Evolutionary conservation across 1,139 yeast species (phyloP), one percentile per base, ranked within the genome.

Genomic region (Geotrichum candidum): DNA sequence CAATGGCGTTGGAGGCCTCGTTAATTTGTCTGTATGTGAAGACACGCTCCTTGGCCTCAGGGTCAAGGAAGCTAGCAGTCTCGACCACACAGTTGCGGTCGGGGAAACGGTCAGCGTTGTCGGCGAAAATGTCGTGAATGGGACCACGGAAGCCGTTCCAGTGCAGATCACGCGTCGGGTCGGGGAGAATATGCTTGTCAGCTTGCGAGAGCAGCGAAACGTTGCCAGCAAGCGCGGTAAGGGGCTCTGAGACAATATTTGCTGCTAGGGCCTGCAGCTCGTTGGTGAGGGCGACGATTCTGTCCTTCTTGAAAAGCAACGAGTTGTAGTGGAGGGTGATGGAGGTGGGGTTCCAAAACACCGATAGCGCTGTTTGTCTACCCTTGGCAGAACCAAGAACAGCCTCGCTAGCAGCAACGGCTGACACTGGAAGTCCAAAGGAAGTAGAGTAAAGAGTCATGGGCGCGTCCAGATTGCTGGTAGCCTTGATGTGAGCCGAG

Each of bases 121-220:
- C 84, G 74, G 87, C 85, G 75, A 94, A 94, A 57, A 94, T 92
- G 69, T 94, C 99, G 72, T 95, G 99, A 68, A 94, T 95, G 11
- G 98, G 92, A 56, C 99, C 99, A 67, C 95, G 82, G 75, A 85
- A 94, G 23, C 89, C 89, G 54, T 86, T 79, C 98, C 98, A 94
- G 74, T 91, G 96, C 67, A 94, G 81, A 70, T 92, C 88, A 13
- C 78, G 75, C 2, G 91, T 89, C 53, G 99, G 99, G 72, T 92
- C 95, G 6, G 99, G 99, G 63, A 95, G 79, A 3, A 80, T 74
- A 0, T 73, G 67, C 50, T 70, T 71, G 70, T 91, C 96, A 1
- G 84, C 72, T 13, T 76, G 71, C 1, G 98, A 90, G 63, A 90
- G 78, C 67, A 94, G 79, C 55, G 84, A 82, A 31, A 89, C 54